A percentile compares a stretch with the other conserved stretches of the same genome.
Evolutionary conservation across 768 basidiomycete genomes (phyloP).

Genomic region (Crassisporium funariophilum): DNA sequence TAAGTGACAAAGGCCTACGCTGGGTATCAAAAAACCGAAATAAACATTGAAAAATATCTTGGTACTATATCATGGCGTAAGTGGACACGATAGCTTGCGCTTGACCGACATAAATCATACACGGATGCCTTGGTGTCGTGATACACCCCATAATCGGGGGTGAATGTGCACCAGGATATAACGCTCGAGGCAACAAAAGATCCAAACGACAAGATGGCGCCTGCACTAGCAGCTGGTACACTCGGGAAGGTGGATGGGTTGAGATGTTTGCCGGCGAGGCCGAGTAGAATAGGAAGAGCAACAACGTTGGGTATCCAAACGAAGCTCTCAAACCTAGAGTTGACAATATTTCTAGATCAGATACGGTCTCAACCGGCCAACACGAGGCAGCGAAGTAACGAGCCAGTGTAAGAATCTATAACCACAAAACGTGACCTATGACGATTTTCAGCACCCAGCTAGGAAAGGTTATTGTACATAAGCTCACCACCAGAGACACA

Average conservation of each 20-base stretch:
- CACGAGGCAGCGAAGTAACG: constrained; percentile 1
- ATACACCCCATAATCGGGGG: constrained; percentile 48
- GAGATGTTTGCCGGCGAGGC: constrained; percentile 65
- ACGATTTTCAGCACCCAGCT: too few species aligned
- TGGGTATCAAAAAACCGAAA: constrained; percentile 61
- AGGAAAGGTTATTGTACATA: not conserved
- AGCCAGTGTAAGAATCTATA: constrained; percentile 65
- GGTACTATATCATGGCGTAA: constrained; percentile 32
- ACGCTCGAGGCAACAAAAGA: constrained; percentile 40
- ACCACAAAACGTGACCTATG: constrained; percentile 68
- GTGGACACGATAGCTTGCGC: not conserved
- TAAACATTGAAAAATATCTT: constrained; percentile 68
- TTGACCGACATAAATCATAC: constrained; percentile 13
- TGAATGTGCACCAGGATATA: constrained; percentile 45
- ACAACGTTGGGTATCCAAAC: constrained; percentile 71
- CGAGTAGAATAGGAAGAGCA: constrained; percentile 63
- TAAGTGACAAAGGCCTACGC: constrained; percentile 39
- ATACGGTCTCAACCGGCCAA: not conserved
- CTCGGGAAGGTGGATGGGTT: constrained; percentile 31
- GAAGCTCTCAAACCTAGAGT: constrained; percentile 51
- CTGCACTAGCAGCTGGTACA: constrained; percentile 29
- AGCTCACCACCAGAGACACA: constrained; percentile 37
- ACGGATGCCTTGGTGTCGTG: constrained; percentile 35
- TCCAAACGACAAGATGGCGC: constrained; percentile 36
- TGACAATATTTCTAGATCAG: not conserved